phyloP scores from a whole-genome alignment of 2,329 filamentous ascomycete genomes.

The Capronia epimyces region DNA sequence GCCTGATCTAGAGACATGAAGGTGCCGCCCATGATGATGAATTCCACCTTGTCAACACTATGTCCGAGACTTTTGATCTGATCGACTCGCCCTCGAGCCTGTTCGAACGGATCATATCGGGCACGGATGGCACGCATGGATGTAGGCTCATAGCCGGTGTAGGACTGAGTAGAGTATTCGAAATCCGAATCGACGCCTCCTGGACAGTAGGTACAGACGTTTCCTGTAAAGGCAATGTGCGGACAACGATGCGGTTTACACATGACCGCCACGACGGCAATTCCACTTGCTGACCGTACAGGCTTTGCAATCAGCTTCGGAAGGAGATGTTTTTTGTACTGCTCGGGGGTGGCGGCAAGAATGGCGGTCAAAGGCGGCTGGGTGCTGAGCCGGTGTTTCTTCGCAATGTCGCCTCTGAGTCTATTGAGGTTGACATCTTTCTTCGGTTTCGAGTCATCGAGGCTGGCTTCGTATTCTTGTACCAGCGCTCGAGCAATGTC shows the following conservation, averaged over 20 bases:
- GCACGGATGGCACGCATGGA: constrained; percentile 97
- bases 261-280: constrained; percentile 98
- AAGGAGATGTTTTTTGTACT: constrained; percentile 98
- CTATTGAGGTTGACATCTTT: constrained; percentile 91
- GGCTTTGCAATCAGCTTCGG: constrained; percentile 96
- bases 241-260: constrained; percentile 97
- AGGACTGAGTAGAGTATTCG: constrained; percentile 97
- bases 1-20: constrained; percentile 93
- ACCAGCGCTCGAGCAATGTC: constrained; percentile 92
- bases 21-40: constrained; percentile 99
- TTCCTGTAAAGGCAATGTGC: constrained; percentile 89
- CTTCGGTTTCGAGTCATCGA: constrained; percentile 64
- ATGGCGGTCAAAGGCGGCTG: constrained; percentile 93
- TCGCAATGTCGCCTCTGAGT: constrained; percentile 77
- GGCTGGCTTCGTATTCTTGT: constrained; percentile 81
- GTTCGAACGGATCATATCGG: constrained; percentile 95
- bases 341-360: constrained; percentile 96
- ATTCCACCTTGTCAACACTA: constrained; percentile 98
- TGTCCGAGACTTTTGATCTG: constrained; percentile 94
- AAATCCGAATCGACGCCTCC: constrained; percentile 97
- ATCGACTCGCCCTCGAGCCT: constrained; percentile 89
- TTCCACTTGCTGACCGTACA: constrained; percentile 91
- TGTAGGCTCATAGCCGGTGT: constrained; percentile 96
- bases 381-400: constrained; percentile 83
- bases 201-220: constrained; percentile 98